Evolutionary conservation across 2,329 filamentous ascomycete species (phyloP).

Genomic region (Zelopaecilomyces penicillatus): DNA sequence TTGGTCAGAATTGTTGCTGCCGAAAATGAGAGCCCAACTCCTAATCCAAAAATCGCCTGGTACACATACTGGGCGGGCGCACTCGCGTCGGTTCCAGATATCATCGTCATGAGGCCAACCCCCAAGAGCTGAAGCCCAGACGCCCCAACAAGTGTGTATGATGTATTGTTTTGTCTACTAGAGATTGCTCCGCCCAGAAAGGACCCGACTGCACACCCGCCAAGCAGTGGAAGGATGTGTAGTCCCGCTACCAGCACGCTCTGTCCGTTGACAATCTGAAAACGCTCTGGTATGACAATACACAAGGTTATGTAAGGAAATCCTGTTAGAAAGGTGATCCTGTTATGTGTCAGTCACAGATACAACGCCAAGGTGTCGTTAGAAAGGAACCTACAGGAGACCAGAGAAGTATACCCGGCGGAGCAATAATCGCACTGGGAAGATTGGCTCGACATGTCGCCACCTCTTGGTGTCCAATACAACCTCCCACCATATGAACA

Average conservation of each 20-base stretch:
- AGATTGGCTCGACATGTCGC: slow-evolving; percentile 43
- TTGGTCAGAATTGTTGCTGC: slow-evolving; percentile 50
- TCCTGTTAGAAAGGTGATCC: slow-evolving; percentile 48
- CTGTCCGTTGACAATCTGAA: slow-evolving; percentile 50
- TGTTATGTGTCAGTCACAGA: slow-evolving; percentile 19
- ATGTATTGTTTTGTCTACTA: slow-evolving; percentile 45
- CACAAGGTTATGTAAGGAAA: slow-evolving; percentile 51
- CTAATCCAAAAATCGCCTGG: slow-evolving; percentile 48
- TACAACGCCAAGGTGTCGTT: neutral
- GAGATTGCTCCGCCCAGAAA: slow-evolving; percentile 47
- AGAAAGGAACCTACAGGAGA: slow-evolving; percentile 33
- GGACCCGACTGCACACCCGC: slow-evolving; percentile 47
- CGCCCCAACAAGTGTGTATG: slow-evolving; percentile 40
- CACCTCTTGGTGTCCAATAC: slow-evolving; percentile 30
- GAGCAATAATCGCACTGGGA: slow-evolving; percentile 40
- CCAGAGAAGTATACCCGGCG: slow-evolving; percentile 43
- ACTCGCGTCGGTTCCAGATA: slow-evolving; percentile 23
- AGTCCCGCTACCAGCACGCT: slow-evolving; percentile 46
- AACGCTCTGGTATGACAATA: slow-evolving; percentile 50
- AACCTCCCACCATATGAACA: slow-evolving; percentile 44
- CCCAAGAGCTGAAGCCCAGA: slow-evolving; percentile 45
- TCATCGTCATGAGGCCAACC: slow-evolving; percentile 39
- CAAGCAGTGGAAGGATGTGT: slow-evolving; percentile 50
- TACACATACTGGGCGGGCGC: slow-evolving; percentile 42
- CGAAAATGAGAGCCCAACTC: slow-evolving; percentile 50